Evolutionary conservation across 768 basidiomycete genomes (phyloP).

Genomic region (Tulasnella sp.): DNA sequence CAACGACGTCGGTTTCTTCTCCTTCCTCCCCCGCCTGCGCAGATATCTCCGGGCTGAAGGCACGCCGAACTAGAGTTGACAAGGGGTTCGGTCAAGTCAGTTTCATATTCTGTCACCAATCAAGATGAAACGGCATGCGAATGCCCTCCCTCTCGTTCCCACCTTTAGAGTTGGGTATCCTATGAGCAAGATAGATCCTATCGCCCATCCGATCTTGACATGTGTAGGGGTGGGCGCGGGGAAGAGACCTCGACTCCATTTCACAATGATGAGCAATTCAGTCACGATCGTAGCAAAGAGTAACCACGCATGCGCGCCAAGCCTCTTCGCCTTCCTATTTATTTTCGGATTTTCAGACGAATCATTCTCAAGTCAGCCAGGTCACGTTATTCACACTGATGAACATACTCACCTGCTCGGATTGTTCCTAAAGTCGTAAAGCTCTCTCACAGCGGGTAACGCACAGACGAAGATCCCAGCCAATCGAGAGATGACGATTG

Average conservation of each 20-base stretch:
- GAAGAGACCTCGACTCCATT: slow-evolving; percentile 73
- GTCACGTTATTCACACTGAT: background rate
- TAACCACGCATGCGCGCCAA: slow-evolving; percentile 86
- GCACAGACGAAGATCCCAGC: slow-evolving; percentile 75
- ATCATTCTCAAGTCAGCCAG: no score
- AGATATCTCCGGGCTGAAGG: slow-evolving; percentile 48
- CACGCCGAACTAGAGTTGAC: slow-evolving; percentile 47
- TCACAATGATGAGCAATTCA: slow-evolving; percentile 66
- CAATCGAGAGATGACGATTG: slow-evolving; percentile 63
- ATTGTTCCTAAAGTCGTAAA: slow-evolving; percentile 74
- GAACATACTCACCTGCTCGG: slow-evolving; percentile 43
- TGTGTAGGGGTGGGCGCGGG: slow-evolving; percentile 46
- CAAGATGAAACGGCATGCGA: slow-evolving; percentile 1
- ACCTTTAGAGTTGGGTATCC: slow-evolving; percentile 64
- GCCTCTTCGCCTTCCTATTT: slow-evolving; percentile 63
- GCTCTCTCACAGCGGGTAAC: slow-evolving; percentile 74
- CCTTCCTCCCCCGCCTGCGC: slow-evolving; percentile 27
- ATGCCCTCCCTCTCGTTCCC: slow-evolving; percentile 22
- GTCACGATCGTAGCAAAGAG: slow-evolving; percentile 77
- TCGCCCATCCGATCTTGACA: slow-evolving; percentile 59
- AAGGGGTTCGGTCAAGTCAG: background rate
- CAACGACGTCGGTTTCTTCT: slow-evolving; percentile 4
- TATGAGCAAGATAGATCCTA: slow-evolving; percentile 47
- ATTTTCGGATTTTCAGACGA: no score
- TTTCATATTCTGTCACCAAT: slow-evolving; percentile 18